Conservation (phyloP, 129 eudicot species). For the Helianthus annuus region DNA sequence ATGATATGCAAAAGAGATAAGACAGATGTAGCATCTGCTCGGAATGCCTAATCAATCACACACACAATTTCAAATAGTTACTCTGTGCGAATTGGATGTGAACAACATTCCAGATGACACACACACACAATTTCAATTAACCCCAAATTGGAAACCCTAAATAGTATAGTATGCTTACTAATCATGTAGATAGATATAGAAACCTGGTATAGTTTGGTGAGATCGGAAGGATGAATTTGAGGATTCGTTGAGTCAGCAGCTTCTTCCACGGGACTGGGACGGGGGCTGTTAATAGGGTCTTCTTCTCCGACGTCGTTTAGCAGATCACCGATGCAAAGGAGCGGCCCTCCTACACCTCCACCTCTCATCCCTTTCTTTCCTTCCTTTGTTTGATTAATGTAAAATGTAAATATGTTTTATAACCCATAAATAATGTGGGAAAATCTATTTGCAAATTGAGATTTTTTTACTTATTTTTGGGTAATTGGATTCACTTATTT, state of each 20-base stretch:
- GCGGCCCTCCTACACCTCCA: conserved; percentile 87
- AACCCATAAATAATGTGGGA: too few relatives aligned
- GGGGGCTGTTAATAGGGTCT: conserved; percentile 21
- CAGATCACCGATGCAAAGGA: conserved; percentile 87
- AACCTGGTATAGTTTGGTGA: conserved; percentile 75
- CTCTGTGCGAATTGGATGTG: too few relatives aligned
- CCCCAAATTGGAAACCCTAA: conserved; percentile 5
- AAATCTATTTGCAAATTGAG: too few relatives aligned
- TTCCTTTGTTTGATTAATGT: too few relatives aligned
- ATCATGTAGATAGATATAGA: conserved; percentile 8
- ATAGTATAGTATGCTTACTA: not conserved
- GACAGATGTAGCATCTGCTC: too few relatives aligned
- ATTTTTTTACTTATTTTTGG: too few relatives aligned
- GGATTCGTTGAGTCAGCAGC: conserved; percentile 23
- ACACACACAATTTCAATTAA: not conserved
- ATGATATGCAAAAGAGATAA: too few relatives aligned
- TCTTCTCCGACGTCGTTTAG: conserved; percentile 78
- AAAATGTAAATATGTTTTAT: too few relatives aligned
- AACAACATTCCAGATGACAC: not conserved
- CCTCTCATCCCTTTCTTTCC: conserved; percentile 55
- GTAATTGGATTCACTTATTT: too few relatives aligned
- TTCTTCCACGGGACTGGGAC: conserved; percentile 8
- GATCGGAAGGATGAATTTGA: conserved; percentile 50
- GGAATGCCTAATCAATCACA: too few relatives aligned
- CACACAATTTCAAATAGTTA: too few relatives aligned